These are phyloP conservation scores for Wickerhamomyces rabaulensis DNA, from an alignment of 805 yeast species.

Conservation along the genomic window DNA sequence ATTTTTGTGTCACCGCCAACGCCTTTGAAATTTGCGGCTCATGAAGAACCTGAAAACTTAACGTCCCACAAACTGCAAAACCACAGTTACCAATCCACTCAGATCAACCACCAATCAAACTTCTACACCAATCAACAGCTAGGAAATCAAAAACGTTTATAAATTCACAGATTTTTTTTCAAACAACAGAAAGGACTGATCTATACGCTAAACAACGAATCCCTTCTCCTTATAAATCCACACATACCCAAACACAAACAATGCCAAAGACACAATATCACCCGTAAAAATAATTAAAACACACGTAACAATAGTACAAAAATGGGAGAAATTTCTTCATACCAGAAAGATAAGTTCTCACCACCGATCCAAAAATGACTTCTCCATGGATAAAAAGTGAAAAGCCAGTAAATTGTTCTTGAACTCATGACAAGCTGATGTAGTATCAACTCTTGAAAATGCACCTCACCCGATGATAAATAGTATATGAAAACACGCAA, in stretches of 20 bases:
- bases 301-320: neutral
- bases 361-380: neutral
- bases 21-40: too few species aligned
- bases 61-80: too few species aligned
- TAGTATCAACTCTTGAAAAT: neutral
- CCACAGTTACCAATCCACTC: too few species aligned
- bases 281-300: neutral
- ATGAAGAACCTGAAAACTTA: too few species aligned
- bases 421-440: neutral
- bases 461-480: neutral
- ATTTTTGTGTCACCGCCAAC: too few species aligned
- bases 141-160: neutral
- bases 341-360: neutral
- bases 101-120: too few species aligned
- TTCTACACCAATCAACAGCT: neutral
- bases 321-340: neutral
- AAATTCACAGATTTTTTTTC: neutral
- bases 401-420: neutral
- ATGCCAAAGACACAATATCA: neutral
- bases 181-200: neutral
- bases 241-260: neutral
- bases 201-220: neutral
- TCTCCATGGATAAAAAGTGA: too few species aligned
- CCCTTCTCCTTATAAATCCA: neutral
- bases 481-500: neutral